A percentile compares a stretch with the other conserved stretches of the same genome.
phyloP scores from a whole-genome alignment of 2,329 filamentous ascomycete genomes.

The Paracorniculantispora psalliotae region DNA sequence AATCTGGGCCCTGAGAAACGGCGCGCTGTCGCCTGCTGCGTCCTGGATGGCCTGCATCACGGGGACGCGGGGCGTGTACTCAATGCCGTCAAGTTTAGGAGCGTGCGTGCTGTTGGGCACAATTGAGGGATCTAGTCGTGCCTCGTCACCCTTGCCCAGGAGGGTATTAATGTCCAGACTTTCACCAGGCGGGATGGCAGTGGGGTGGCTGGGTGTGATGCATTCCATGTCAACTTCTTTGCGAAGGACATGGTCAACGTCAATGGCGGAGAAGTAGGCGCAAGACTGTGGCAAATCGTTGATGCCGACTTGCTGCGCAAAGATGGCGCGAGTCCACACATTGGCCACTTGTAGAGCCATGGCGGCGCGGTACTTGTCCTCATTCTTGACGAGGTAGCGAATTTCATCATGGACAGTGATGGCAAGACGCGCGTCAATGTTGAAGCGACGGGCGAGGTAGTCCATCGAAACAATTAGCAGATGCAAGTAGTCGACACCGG shows the following conservation, averaged over 20 bases:
- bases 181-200: conserved; percentile 77
- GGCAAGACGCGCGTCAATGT: conserved; percentile 76
- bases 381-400: conserved; percentile 78
- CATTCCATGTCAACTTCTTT: conserved; percentile 99
- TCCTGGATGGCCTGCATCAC: conserved; percentile 72
- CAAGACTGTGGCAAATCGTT: conserved; percentile 89
- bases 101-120: conserved; percentile 46
- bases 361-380: conserved; percentile 82
- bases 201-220: conserved; percentile 78
- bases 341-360: conserved; percentile 94
- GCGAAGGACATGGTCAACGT: conserved; percentile 90
- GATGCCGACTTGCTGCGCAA: conserved; percentile 93
- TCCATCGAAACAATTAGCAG: conserved; percentile 93
- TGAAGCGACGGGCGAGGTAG: conserved; percentile 80
- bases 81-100: conserved; percentile 57
- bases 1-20: conserved; percentile 83
- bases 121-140: conserved; percentile 63
- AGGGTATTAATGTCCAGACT: conserved; percentile 78
- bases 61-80: conserved; percentile 65
- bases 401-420: conserved; percentile 99
- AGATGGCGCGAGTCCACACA: conserved; percentile 96
- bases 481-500: conserved; percentile 94
- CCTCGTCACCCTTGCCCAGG: conserved; percentile 64
- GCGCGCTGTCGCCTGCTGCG: conserved; percentile 39
- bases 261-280: conserved; percentile 92